These are phyloP conservation scores for Penicillium maclennaniae DNA, from an alignment of 495 filamentous ascomycete genomes.

Conservation along the genomic window DNA sequence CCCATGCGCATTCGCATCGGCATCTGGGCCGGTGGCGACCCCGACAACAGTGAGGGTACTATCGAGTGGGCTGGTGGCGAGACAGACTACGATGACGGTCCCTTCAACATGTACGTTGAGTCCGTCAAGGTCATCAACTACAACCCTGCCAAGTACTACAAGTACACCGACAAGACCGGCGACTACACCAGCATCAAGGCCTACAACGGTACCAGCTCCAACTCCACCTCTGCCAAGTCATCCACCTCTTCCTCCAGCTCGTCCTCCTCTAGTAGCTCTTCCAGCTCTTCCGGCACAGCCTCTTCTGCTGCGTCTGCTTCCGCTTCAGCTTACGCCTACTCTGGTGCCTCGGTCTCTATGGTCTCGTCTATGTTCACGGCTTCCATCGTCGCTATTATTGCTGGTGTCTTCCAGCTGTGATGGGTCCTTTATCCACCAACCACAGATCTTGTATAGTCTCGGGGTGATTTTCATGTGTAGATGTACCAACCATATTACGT, in stretches of 20 bases:
- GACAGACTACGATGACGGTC: slow-evolving; percentile 68
- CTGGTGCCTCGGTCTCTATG: slow-evolving; percentile 3
- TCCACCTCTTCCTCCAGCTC: slow-evolving; percentile 7
- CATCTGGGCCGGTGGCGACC: slow-evolving; percentile 82
- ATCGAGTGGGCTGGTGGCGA: slow-evolving; percentile 77
- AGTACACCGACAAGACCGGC: slow-evolving; percentile 62
- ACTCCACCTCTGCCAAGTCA: slow-evolving; percentile 4
- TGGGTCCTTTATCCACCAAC: background rate
- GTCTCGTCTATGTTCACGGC: slow-evolving; percentile 6
- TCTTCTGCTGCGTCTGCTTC: slow-evolving; percentile 11
- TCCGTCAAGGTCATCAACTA: slow-evolving; percentile 45
- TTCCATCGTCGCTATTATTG: slow-evolving; percentile 22
- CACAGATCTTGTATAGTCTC: background rate
- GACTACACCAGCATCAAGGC: slow-evolving; percentile 68
- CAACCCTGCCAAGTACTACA: slow-evolving; percentile 55
- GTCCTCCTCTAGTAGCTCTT: slow-evolving; percentile 5
- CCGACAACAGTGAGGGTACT: slow-evolving; percentile 56
- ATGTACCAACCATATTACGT: slow-evolving; percentile 9
- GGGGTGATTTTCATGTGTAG: background rate
- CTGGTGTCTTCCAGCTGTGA: slow-evolving; percentile 25
- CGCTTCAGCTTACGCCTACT: slow-evolving; percentile 1
- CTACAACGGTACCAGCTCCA: slow-evolving; percentile 18
- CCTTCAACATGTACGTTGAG: slow-evolving; percentile 75
- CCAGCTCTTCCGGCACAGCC: slow-evolving; percentile 7
- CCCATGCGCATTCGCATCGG: slow-evolving; percentile 86